Percentiles rank a stretch among this genome's conserved stretches.
Conservation (phyloP, 805 yeast species). For the Monosporozyma siamensis region DNA sequence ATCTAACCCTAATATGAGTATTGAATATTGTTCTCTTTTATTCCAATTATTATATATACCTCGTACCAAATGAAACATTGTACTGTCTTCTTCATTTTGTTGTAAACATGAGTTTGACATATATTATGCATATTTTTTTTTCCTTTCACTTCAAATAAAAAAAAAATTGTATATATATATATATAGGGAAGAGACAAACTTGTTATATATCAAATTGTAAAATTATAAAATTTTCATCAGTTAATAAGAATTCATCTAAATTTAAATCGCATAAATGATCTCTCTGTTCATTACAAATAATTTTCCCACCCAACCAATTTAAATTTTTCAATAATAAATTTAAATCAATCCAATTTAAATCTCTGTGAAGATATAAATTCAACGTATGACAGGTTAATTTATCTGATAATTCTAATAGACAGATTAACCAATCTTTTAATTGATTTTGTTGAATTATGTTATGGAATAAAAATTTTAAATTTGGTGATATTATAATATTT, state of each 20-base stretch:
- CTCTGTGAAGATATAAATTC: slow-evolving; percentile 19
- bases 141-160: too few relatives aligned
- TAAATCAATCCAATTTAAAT: slow-evolving; percentile 11
- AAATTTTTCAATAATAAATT: slow-evolving; percentile 22
- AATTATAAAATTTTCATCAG: slow-evolving; percentile 24
- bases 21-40: slow-evolving; percentile 58
- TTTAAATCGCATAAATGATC: slow-evolving; percentile 2
- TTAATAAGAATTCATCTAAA: slow-evolving; percentile 12
- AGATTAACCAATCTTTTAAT: slow-evolving; percentile 21
- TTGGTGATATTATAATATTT: neutral
- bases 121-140: too few relatives aligned
- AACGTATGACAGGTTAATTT: slow-evolving; percentile 8
- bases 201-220: slow-evolving; percentile 25
- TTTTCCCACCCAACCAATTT: slow-evolving; percentile 28
- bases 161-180: slow-evolving; percentile 2
- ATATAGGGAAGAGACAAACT: neutral
- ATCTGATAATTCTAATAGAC: slow-evolving; percentile 22
- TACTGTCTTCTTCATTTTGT: too few relatives aligned
- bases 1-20: slow-evolving; percentile 80
- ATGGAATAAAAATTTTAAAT: neutral
- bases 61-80: slow-evolving; percentile 60
- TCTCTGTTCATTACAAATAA: slow-evolving; percentile 23
- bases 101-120: too few relatives aligned
- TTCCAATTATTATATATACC: slow-evolving; percentile 53
- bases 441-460: slow-evolving; percentile 2